Evolutionary conservation across 768 basidiomycete genomes (phyloP).

Genomic region (Mycena indigotica): DNA sequence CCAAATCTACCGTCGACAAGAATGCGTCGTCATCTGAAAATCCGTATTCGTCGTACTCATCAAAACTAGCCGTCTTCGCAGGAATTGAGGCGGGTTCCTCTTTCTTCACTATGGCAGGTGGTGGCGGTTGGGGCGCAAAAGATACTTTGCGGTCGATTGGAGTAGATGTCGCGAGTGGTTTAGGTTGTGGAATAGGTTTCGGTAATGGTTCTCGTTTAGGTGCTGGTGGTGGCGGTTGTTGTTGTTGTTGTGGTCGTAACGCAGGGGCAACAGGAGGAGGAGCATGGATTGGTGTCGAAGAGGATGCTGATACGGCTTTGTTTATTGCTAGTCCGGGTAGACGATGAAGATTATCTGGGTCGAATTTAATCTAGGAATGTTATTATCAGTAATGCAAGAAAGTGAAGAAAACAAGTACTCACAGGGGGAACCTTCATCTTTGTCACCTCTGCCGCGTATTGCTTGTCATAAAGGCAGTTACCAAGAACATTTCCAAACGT

Average conservation of each 20-base stretch:
- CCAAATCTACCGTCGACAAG: conserved; percentile 57
- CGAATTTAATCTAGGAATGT: conserved; percentile 60
- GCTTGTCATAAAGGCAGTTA: conserved; percentile 97
- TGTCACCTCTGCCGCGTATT: conserved; percentile 77
- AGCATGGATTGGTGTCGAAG: conserved; percentile 6
- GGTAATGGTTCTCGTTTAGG: conserved; percentile 6
- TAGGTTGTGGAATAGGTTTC: conserved; percentile 12
- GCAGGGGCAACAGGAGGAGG: conserved; percentile 3
- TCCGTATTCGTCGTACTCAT: conserved; percentile 40
- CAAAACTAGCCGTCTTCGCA: conserved; percentile 11
- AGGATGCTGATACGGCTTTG: conserved; percentile 4
- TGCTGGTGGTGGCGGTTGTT: conserved; percentile 7
- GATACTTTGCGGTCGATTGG: conserved; percentile 18
- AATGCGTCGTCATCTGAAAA: conserved; percentile 73
- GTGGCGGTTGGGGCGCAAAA: conserved; percentile 5
- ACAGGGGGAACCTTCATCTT: conserved; percentile 88
- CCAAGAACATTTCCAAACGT: conserved; percentile 95
- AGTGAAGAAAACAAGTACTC: conserved; percentile 37
- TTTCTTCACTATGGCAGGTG: conserved; percentile 3
- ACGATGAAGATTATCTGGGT: conserved; percentile 68
- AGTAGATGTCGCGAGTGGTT: conserved; percentile 18
- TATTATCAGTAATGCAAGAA: not conserved
- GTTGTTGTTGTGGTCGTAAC: conserved; percentile 16
- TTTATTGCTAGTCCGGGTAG: conserved; percentile 6
- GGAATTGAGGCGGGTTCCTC: conserved; percentile 8